phyloP scores from a whole-genome alignment of 768 basidiomycete genomes.

The Boletus subcaerulescens region DNA sequence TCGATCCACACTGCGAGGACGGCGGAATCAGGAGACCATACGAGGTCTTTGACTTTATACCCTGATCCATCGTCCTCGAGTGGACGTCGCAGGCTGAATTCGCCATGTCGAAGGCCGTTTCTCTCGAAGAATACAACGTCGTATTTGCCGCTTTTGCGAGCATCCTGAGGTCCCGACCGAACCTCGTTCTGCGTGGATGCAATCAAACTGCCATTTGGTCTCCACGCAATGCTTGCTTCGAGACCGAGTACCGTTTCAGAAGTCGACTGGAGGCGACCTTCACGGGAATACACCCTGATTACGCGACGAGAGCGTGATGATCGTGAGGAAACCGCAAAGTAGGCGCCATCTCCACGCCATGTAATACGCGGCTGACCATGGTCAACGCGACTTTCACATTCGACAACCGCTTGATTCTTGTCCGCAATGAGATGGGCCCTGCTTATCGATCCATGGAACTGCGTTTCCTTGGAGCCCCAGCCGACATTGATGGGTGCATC shows the following conservation, averaged over 20 bases:
- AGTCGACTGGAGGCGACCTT: slow-evolving; percentile 75
- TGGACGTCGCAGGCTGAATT: slow-evolving; percentile 61
- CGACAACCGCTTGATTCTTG: slow-evolving; percentile 34
- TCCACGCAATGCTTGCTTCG: slow-evolving; percentile 79
- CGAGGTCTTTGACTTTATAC: slow-evolving; percentile 70
- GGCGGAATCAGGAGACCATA: slow-evolving; percentile 88
- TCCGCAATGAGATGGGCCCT: slow-evolving; percentile 64
- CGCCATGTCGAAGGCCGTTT: slow-evolving; percentile 90
- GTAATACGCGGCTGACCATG: slow-evolving; percentile 69
- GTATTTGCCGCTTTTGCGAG: slow-evolving; percentile 65
- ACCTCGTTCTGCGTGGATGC: slow-evolving; percentile 73
- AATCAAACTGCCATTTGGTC: slow-evolving; percentile 86
- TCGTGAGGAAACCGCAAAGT: slow-evolving; percentile 80
- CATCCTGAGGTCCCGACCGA: slow-evolving; percentile 69
- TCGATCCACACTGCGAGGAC: slow-evolving; percentile 86
- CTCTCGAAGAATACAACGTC: slow-evolving; percentile 94
- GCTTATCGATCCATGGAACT: slow-evolving; percentile 95
- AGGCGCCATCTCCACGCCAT: slow-evolving; percentile 93
- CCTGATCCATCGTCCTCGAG: slow-evolving; percentile 47
- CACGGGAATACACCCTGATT: slow-evolving; percentile 33
- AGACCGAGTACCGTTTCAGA: slow-evolving; percentile 81
- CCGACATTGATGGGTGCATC: slow-evolving; percentile 93
- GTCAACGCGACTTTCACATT: slow-evolving; percentile 66
- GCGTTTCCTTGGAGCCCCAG: slow-evolving; percentile 96
- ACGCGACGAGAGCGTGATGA: slow-evolving; percentile 38